These are phyloP conservation scores for Nicotiana paniculata DNA, from an alignment of 257 asterid species.

Conservation along the genomic window DNA sequence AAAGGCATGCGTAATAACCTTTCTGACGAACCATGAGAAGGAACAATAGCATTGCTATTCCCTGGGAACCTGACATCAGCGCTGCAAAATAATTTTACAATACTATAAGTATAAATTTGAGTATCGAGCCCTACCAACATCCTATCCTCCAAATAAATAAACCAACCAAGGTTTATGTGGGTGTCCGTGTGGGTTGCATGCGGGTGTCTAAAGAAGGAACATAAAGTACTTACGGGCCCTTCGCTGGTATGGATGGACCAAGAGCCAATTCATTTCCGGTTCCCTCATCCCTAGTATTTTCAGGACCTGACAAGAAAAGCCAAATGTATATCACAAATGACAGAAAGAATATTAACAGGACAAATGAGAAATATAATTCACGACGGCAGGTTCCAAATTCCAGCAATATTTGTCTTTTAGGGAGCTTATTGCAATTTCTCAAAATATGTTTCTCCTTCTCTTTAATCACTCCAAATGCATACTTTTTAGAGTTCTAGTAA, in stretches of 20 bases:
- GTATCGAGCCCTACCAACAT: not conserved
- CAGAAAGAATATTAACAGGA: not conserved
- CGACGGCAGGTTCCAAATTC: not conserved
- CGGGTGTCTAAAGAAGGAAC: not conserved
- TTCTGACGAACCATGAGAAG: slow-evolving; percentile 53
- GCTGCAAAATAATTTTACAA: slow-evolving; percentile 34
- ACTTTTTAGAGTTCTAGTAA: not conserved
- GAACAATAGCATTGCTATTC: slow-evolving; percentile 46
- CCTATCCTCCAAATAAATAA: not conserved
- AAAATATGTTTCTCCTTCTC: not conserved
- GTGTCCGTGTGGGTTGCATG: not conserved
- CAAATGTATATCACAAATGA: slow-evolving; percentile 12
- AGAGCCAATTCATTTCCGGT: slow-evolving; percentile 44
- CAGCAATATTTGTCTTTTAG: not conserved
- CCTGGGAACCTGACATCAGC: slow-evolving; percentile 49
- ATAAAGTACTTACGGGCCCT: slow-evolving; percentile 43
- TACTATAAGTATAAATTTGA: not conserved
- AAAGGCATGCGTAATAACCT: slow-evolving; percentile 41
- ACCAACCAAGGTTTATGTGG: not conserved
- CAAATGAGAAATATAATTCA: not conserved
- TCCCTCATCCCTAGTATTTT: slow-evolving; percentile 41
- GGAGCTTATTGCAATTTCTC: not conserved
- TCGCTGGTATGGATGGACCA: slow-evolving; percentile 54
- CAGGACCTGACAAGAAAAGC: slow-evolving; percentile 62
- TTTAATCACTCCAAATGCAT: not conserved